Conservation (phyloP, 2,329 filamentous ascomycete genomes). For the Fusarium chlamydosporum region DNA sequence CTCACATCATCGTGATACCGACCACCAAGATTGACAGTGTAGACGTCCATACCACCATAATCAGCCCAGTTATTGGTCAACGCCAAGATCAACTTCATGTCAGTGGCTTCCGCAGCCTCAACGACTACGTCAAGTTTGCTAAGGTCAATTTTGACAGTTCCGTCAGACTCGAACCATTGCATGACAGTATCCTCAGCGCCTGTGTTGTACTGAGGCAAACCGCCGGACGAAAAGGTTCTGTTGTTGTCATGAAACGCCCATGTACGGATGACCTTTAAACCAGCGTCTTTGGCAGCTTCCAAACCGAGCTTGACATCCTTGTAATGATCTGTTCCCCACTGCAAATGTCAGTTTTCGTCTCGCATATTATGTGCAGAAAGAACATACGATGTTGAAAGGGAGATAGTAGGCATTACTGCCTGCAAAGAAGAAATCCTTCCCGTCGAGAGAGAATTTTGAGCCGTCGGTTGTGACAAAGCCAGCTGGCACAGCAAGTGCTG, state of each 20-base stretch:
- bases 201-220: conserved; percentile 61
- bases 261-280: conserved; percentile 30
- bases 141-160: conserved; percentile 32
- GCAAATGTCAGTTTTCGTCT: not conserved
- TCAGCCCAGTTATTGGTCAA: conserved; percentile 72
- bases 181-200: conserved; percentile 65
- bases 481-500: conserved; percentile 37
- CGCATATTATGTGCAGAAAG: not conserved
- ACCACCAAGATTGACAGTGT: conserved; percentile 68
- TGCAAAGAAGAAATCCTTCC: conserved; percentile 69
- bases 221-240: conserved; percentile 13
- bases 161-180: conserved; percentile 31
- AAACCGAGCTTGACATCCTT: conserved; percentile 41
- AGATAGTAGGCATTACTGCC: conserved; percentile 71
- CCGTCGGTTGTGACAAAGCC: conserved; percentile 66
- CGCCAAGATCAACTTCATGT: conserved; percentile 67
- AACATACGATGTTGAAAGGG: conserved; percentile 65
- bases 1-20: conserved; percentile 59
- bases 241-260: conserved; percentile 41
- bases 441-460: conserved; percentile 66
- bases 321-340: conserved; percentile 50
- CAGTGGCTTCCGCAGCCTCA: conserved; percentile 61
- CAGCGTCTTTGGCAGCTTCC: conserved; percentile 28
- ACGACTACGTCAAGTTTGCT: conserved; percentile 32
- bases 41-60: conserved; percentile 72